phyloP scores from a whole-genome alignment of 768 basidiomycete genomes.

The Cubamyces lactineus region DNA sequence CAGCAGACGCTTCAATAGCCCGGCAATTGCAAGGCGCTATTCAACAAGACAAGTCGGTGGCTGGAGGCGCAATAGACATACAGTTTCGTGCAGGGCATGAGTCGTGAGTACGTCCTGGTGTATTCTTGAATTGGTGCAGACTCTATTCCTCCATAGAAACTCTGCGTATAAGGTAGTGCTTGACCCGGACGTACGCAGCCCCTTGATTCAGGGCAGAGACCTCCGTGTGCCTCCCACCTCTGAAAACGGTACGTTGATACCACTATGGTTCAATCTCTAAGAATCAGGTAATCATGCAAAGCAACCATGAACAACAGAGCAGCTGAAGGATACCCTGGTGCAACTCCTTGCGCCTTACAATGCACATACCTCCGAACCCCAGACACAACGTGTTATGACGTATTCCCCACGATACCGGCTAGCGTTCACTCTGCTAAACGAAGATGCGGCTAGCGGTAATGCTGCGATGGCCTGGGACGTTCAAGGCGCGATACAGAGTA shows the following conservation, averaged over 20 bases:
- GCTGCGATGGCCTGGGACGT: slow-evolving; percentile 76
- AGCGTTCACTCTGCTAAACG: slow-evolving; percentile 91
- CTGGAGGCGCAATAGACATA: slow-evolving; percentile 11
- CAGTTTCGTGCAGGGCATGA: background rate
- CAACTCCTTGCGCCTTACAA: slow-evolving; percentile 47
- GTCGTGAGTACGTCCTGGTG: slow-evolving; percentile 11
- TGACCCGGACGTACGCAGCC: background rate
- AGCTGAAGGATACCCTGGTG: slow-evolving; percentile 38
- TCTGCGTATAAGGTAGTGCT: slow-evolving; percentile 22
- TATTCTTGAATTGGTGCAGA: background rate
- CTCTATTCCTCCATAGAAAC: background rate
- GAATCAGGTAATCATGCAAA: background rate
- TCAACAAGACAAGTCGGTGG: too few species aligned
- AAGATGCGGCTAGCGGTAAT: slow-evolving; percentile 74
- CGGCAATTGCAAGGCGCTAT: background rate
- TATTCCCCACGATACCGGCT: slow-evolving; percentile 84
- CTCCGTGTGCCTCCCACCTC: slow-evolving; percentile 7
- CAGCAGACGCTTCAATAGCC: background rate
- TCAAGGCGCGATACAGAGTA: slow-evolving; percentile 51
- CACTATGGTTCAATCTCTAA: too few species aligned
- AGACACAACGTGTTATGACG: slow-evolving; percentile 60
- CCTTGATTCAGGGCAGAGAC: slow-evolving; percentile 17
- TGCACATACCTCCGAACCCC: slow-evolving; percentile 43
- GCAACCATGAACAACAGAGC: background rate
- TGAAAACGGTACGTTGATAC: background rate